Base-by-base conservation (phyloP, 331 rosid genomes). In the Rhamnella rubrinervis region DNA sequence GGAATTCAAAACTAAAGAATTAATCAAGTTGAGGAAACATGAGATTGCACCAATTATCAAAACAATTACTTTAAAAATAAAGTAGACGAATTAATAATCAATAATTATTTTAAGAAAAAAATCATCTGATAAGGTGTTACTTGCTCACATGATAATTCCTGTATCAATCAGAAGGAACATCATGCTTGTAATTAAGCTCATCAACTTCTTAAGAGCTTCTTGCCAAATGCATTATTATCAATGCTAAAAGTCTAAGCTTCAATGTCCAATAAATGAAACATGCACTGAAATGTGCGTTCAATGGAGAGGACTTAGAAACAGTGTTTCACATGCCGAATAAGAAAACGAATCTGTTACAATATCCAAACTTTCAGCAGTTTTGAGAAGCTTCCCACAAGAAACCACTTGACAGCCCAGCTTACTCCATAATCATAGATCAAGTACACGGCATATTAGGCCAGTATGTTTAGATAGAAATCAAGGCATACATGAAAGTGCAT, bases 11-110 rank as follows among this genome's bases (percentile, higher is more conserved):
- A 46, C 50, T 19, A 8, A 26, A 21, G 20, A 53, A 37, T 52
- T 49, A 76, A 13, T 40, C 51, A 37, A 63, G 16, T 15, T 47
- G 65, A 72, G 71, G n/a, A 55, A 71, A 55, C 61, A 61, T 65
- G 64, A 46, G 13, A 63, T 55, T 13, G 35, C 44, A 73, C 67
- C 49, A n/a, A 55, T 21, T n/a, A 44, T 20, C 61, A 49, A 5
- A 49, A 12, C 55, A 49, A 12, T 49, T 12, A 49, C 16, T 12
- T 12, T 12, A 49, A 11, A 1, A 49, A 49, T 7, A 49, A 14
- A 49, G 6, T 18, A 49, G 18, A 12, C 1, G 18, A 41, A 40
- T 31, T 31, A 31, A 31, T 31, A 31, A 31, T 31, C 35, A 3
- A 2, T 31, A 31, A 31, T 31, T 31, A 31, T 31, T 31, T 28